These are phyloP conservation scores for Phytophthora boehmeriae DNA, from an alignment of 352 stramenopile genomes.

Conservation along the genomic window DNA sequence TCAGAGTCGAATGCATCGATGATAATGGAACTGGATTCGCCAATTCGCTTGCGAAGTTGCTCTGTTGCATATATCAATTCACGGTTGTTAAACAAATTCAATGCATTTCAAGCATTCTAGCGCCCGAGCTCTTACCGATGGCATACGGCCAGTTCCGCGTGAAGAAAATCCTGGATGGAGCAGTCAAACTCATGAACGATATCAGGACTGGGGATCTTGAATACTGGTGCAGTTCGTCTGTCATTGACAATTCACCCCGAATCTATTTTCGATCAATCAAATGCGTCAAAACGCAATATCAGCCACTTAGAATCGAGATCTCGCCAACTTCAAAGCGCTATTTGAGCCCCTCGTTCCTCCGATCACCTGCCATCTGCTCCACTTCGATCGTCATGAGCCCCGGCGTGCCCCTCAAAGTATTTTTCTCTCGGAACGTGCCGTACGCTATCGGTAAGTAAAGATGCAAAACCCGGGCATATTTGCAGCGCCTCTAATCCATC, in stretches of 20 bases:
- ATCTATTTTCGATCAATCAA: too few relatives aligned
- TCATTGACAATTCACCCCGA: too few relatives aligned
- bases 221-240: too few relatives aligned
- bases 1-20: conserved; percentile 36
- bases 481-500: neutral
- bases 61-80: conserved; percentile 5
- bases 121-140: conserved; percentile 36
- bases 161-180: conserved; percentile 60
- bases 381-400: conserved; percentile 24
- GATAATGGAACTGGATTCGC: conserved; percentile 14
- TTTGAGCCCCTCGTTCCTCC: conserved; percentile 8
- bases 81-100: neutral
- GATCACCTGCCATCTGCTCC: neutral
- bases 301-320: neutral
- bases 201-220: too few relatives aligned
- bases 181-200: conserved; percentile 17
- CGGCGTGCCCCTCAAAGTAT: conserved; percentile 46
- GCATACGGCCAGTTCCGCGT: conserved; percentile 69
- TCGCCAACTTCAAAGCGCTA: conserved; percentile 25
- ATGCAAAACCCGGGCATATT: neutral
- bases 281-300: neutral
- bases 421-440: conserved; percentile 75
- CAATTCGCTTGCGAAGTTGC: conserved; percentile 24
- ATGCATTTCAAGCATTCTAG: neutral
- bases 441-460: conserved; percentile 60